Evolutionary conservation across 495 filamentous ascomycete genomes (phyloP), one percentile per base, ranked within the genome.

Genomic region (Penicillium egyptiacum): DNA sequence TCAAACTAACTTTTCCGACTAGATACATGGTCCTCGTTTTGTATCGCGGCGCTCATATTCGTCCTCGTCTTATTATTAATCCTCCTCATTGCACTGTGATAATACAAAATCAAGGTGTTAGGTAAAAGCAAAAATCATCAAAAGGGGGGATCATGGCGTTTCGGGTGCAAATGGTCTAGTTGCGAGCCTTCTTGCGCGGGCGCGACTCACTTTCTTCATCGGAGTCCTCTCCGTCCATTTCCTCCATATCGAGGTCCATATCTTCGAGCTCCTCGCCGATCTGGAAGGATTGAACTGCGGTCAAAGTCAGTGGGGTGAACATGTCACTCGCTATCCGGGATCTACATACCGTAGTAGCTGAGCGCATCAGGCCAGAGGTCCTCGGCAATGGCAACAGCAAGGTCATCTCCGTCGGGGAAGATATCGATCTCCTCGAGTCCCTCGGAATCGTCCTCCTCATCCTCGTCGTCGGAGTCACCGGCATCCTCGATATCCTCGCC

Each of bases 11-110:
- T 57, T 56, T 67, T 67, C 33, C 26, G 20, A 53, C 58, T 74
- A 90, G 87, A 90, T 78, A 83, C 83, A 49, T 80, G 86, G 79
- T 97, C 91, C 57, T 90, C 91, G 66, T 97, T 92, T 72, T 98
- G 92, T 73, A 96, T 98, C 61, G 90, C 77, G 14, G 65, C 92
- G 16, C 79, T 97, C 61, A 94, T 96, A 45, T 81, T 91, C 53
- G 88, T 94, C 48, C 82, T 97, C 56, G 86, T 96, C 54, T 74
- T 97, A 42, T 72, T 97, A 68, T 80, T 97, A 65, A 84, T 96
- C 62, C 73, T 97, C 50, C 70, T 86, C 39, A 76, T 86, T 49
- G 77, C 82, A 54, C 73, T 85, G 58, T 86, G 73, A 83, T 58
- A 58, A 25, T 65, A 64, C 61, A 72, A 57, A 64, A 60, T 55